phyloP scores from a whole-genome alignment of 495 filamentous ascomycete genomes.

The Thozetella sp. region DNA sequence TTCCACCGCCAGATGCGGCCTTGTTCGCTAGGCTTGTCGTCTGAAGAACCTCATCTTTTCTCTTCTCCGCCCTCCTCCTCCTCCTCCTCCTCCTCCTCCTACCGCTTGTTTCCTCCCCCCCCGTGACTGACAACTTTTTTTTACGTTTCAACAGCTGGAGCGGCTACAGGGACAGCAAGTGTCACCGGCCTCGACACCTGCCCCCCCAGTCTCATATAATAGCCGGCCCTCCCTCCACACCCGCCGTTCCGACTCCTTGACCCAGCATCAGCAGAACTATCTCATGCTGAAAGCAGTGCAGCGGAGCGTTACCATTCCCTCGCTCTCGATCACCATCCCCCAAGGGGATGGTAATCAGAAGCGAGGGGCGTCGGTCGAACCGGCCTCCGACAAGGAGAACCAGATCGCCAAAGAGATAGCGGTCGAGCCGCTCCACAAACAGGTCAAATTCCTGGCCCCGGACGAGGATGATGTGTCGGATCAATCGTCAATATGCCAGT shows the following conservation, averaged over 20 bases:
- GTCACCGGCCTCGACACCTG: background rate
- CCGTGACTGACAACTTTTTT: background rate
- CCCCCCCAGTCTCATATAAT: slow-evolving; percentile 5
- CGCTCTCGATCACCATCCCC: slow-evolving; percentile 45
- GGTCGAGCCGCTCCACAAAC: slow-evolving; percentile 28
- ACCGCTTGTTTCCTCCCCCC: background rate
- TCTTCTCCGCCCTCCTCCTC: slow-evolving; percentile 13
- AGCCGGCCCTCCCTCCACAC: slow-evolving; percentile 15
- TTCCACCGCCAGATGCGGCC: slow-evolving; percentile 10
- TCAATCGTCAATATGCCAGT: slow-evolving; percentile 56
- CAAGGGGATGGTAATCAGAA: slow-evolving; percentile 11
- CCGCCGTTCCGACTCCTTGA: slow-evolving; percentile 19
- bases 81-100: slow-evolving; percentile 7
- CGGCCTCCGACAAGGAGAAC: slow-evolving; percentile 4
- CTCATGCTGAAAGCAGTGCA: slow-evolving; percentile 45
- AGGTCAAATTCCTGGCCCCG: slow-evolving; percentile 40
- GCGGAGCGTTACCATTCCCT: slow-evolving; percentile 32
- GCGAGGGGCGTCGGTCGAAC: background rate
- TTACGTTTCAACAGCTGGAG: background rate
- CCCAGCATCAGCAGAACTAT: slow-evolving; percentile 19
- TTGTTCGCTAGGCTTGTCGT: slow-evolving; percentile 1
- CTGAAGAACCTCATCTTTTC: slow-evolving; percentile 19
- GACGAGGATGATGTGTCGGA: slow-evolving; percentile 39
- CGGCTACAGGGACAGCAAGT: slow-evolving; percentile 2
- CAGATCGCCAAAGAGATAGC: slow-evolving; percentile 10